Evolutionary conservation across 441 rosid genomes (phyloP).

Genomic region (Gossypium gossypioides): DNA sequence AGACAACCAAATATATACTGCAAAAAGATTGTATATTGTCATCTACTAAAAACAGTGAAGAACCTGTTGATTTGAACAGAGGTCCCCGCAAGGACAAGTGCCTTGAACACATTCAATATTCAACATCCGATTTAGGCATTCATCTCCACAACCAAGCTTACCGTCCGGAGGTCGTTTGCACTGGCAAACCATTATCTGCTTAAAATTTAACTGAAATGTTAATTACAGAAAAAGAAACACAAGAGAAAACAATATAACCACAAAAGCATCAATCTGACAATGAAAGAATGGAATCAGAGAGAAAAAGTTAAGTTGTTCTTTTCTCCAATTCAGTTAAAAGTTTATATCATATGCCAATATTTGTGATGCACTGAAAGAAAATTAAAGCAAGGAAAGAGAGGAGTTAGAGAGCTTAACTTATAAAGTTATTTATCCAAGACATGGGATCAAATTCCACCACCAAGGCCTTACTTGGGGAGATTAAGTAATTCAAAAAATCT

Average conservation of each 20-base stretch:
- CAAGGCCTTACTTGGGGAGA: not conserved
- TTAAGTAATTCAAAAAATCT: not conserved
- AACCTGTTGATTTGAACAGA: slow-evolving; percentile 82
- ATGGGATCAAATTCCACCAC: not conserved
- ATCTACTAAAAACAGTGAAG: slow-evolving; percentile 15
- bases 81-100: slow-evolving; percentile 85
- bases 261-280: slow-evolving; percentile 6
- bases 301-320: not conserved
- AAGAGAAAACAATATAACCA: not conserved
- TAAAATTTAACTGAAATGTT: slow-evolving; percentile 10
- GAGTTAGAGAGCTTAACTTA: not conserved
- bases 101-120: slow-evolving; percentile 91
- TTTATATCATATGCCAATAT: not conserved
- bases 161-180: slow-evolving; percentile 62
- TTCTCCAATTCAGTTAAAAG: not conserved
- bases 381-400: not conserved
- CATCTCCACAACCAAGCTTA: slow-evolving; percentile 78
- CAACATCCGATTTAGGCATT: slow-evolving; percentile 88
- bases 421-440: not conserved
- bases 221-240: slow-evolving; percentile 25
- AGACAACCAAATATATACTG: not conserved
- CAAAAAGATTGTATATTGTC: not conserved
- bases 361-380: not conserved
- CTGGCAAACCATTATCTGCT: slow-evolving; percentile 92
- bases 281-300: not conserved